These are phyloP conservation scores for Byssothecium circinans DNA, from an alignment of 2,329 filamentous ascomycete species.

Conservation along the genomic window DNA sequence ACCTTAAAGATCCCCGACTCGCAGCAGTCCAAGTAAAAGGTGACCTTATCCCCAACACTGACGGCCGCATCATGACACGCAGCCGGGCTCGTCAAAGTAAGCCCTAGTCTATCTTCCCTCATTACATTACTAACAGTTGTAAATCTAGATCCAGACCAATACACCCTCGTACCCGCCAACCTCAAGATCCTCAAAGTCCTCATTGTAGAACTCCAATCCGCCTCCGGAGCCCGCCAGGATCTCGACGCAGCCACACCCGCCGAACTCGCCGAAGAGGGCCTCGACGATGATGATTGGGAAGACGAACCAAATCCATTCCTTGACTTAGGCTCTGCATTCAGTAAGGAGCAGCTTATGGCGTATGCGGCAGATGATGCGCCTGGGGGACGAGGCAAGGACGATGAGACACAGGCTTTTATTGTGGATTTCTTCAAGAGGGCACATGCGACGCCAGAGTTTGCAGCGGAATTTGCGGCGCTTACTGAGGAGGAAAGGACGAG, in stretches of 20 bases:
- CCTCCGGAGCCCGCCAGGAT: slow-evolving; percentile 64
- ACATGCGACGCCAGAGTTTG: slow-evolving; percentile 57
- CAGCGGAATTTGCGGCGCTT: slow-evolving; percentile 57
- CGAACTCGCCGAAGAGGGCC: slow-evolving; percentile 69
- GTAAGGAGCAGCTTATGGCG: slow-evolving; percentile 73
- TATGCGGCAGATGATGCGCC: slow-evolving; percentile 60
- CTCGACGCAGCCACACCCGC: slow-evolving; percentile 63
- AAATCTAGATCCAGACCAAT: slow-evolving; percentile 76
- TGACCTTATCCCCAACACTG: slow-evolving; percentile 74
- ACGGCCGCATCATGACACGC: slow-evolving; percentile 87
- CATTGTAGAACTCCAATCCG: slow-evolving; percentile 85
- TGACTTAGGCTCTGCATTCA: slow-evolving; percentile 65
- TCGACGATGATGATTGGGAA: slow-evolving; percentile 69
- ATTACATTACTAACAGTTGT: background rate
- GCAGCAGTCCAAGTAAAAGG: slow-evolving; percentile 83
- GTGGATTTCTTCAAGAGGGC: slow-evolving; percentile 73
- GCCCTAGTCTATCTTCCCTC: slow-evolving; percentile 21
- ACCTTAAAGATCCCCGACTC: slow-evolving; percentile 79
- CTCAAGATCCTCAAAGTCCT: slow-evolving; percentile 97
- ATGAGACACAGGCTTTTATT: slow-evolving; percentile 86
- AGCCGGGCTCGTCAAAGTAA: slow-evolving; percentile 83
- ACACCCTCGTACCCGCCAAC: slow-evolving; percentile 81
- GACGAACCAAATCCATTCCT: slow-evolving; percentile 73
- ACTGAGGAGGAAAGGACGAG: slow-evolving; percentile 50
- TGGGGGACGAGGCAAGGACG: slow-evolving; percentile 68